A percentile compares a stretch with the other conserved stretches of the same genome.
Conservation (phyloP, 1,284 basidiomycete species). For the Laetiporus sulphureus region DNA sequence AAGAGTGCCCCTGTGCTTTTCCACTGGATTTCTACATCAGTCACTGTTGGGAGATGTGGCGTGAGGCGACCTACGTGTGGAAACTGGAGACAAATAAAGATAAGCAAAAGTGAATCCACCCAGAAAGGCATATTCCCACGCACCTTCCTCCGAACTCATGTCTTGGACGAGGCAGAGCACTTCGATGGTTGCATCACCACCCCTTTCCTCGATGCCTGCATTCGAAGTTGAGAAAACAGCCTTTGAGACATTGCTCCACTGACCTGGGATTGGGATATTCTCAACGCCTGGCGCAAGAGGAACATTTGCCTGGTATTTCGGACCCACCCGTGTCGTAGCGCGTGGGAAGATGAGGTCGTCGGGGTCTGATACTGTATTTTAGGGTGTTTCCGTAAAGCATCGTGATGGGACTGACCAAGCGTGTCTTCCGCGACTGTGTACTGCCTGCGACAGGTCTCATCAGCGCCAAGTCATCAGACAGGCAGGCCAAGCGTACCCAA, state of each 20-base stretch:
- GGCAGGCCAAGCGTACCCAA: slow-evolving; percentile 67
- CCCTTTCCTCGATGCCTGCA: slow-evolving; percentile 62
- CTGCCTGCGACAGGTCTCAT: slow-evolving; percentile 42
- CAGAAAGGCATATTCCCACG: slow-evolving; percentile 12
- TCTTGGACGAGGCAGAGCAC: slow-evolving; percentile 56
- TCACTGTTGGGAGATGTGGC: background rate
- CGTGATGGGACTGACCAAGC: slow-evolving; percentile 47
- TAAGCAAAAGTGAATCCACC: background rate
- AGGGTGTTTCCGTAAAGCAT: slow-evolving; percentile 10
- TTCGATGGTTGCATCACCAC: slow-evolving; percentile 70
- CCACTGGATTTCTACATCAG: slow-evolving; percentile 39
- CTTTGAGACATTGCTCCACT: too few relatives aligned
- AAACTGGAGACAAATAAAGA: slow-evolving; percentile 29
- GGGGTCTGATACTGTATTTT: slow-evolving; percentile 50
- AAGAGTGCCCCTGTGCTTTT: slow-evolving; percentile 48
- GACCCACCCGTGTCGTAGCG: slow-evolving; percentile 80
- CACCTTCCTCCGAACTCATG: slow-evolving; percentile 63
- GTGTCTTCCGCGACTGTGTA: slow-evolving; percentile 90
- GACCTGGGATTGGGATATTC: too few relatives aligned
- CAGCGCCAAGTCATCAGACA: slow-evolving; percentile 3
- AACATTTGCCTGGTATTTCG: slow-evolving; percentile 76
- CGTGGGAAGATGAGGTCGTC: slow-evolving; percentile 95
- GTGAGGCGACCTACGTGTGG: slow-evolving; percentile 34
- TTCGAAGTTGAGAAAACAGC: too few relatives aligned
- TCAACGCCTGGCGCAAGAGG: slow-evolving; percentile 43